Conservation (phyloP, 2,329 filamentous ascomycete species). For the Colletotrichum sublineola region DNA sequence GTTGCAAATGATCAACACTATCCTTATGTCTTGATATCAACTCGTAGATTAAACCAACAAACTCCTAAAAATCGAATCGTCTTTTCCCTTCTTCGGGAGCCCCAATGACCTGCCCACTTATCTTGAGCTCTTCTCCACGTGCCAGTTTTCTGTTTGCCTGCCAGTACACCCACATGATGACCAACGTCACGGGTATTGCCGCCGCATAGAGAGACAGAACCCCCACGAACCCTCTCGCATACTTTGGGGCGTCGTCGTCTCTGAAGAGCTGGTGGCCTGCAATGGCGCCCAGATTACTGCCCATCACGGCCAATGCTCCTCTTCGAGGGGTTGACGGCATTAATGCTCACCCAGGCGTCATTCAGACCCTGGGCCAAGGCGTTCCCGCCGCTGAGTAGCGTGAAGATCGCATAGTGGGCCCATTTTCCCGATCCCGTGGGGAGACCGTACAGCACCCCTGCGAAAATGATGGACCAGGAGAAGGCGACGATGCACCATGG, state of each 20-base stretch:
- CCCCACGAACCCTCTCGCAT: constrained; percentile 37
- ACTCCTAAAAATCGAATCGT: constrained; percentile 13
- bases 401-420: constrained; percentile 39
- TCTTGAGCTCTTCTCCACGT: not conserved
- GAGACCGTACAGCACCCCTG: constrained; percentile 37
- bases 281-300: constrained; percentile 38
- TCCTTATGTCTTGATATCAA: too few relatives aligned
- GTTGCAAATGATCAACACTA: too few relatives aligned
- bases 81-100: not conserved
- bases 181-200: constrained; percentile 41
- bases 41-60: not conserved
- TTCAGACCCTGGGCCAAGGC: constrained; percentile 37
- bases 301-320: constrained; percentile 43
- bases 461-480: constrained; percentile 37
- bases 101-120: constrained; percentile 5
- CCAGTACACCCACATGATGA: constrained; percentile 45
- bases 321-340: constrained; percentile 23
- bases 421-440: constrained; percentile 23
- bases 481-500: constrained; percentile 39
- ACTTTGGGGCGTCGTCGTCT: constrained; percentile 34
- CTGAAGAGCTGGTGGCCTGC: constrained; percentile 37
- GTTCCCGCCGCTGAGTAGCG: constrained; percentile 38
- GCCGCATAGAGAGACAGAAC: constrained; percentile 38
- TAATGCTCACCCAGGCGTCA: constrained; percentile 42
- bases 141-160: constrained; percentile 43